Evolutionary conservation across 2,329 filamentous ascomycete genomes (phyloP), one percentile per base, ranked within the genome.

Genomic region (Xylariales sp.): DNA sequence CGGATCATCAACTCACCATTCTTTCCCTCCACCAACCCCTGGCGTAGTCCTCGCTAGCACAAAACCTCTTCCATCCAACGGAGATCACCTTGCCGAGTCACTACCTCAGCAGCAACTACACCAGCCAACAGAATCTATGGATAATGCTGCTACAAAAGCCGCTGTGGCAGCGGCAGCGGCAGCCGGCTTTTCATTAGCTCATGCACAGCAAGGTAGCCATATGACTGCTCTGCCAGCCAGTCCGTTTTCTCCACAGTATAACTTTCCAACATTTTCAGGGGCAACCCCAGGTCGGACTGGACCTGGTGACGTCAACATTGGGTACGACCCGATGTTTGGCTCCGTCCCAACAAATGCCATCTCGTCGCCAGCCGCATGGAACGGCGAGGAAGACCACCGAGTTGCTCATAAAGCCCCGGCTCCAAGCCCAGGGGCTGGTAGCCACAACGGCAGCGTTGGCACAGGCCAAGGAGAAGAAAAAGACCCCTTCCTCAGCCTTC

Each of bases 401-500:
- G 51, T 43, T 42, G 59, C 55, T 44, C n/a, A n/a, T n/a, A n/a
- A n/a, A n/a, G 60, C 49, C 44, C 24, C 59, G 42, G 47, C 61
- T 47, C 51, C 61, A 42, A 69, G 68, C 31, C 72, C 75, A 0
- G 71, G 66, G 2, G 65, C 55, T 2, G 63, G 65, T 45, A 78
- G 73, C 53, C 67, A 69, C 38, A 67, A 67, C 29, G 70, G 66
- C 8, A 74, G 70, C 41, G 69, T 68, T 1, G 70, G 64, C 2
- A 71, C 70, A 2, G 66, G 60, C 0, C 56, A 65, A 3, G 68
- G 66, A 3, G 74, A 81, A 15, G 86, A 91, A 48, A 89, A 86
- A 50, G 88, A 93, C 53, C 86, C 87, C 1, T 93, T 94, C 54
- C 61, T 93, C 28, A 85, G 78, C 44, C 62, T 93, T 29, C 65